A percentile compares a stretch with the other conserved stretches of the same genome.
phyloP scores from a whole-genome alignment of 805 yeast genomes.

The Candida insectorum region DNA sequence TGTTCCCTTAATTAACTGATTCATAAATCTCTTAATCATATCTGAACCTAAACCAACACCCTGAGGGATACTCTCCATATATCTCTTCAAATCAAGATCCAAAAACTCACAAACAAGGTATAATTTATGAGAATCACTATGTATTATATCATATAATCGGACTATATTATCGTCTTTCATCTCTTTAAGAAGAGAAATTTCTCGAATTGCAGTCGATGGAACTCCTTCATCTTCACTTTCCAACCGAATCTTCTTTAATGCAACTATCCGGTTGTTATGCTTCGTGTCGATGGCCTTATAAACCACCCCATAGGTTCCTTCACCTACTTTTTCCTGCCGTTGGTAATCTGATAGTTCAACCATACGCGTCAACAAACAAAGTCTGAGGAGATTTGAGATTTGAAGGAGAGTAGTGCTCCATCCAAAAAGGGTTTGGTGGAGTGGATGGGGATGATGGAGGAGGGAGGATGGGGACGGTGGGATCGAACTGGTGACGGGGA shows the following conservation, averaged over 20 bases:
- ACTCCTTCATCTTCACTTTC: slow-evolving; percentile 99
- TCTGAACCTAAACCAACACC: slow-evolving; percentile 87
- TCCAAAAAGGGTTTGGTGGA: no score
- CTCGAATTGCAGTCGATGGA: slow-evolving; percentile 96
- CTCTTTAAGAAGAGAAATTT: slow-evolving; percentile 90
- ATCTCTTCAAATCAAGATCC: slow-evolving; percentile 91
- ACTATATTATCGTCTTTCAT: slow-evolving; percentile 92
- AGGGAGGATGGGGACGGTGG: background rate
- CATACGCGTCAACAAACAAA: slow-evolving; percentile 48
- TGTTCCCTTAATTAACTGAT: slow-evolving; percentile 87
- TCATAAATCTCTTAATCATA: slow-evolving; percentile 89
- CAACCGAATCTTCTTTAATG: slow-evolving; percentile 88
- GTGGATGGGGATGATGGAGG: slow-evolving; percentile 1
- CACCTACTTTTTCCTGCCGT: slow-evolving; percentile 94
- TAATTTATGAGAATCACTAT: slow-evolving; percentile 87
- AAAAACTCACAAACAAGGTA: slow-evolving; percentile 91
- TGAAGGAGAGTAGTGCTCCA: background rate
- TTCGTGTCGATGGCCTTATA: slow-evolving; percentile 90
- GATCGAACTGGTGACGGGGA: slow-evolving; percentile 2
- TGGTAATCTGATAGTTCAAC: slow-evolving; percentile 90
- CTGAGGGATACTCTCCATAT: slow-evolving; percentile 92
- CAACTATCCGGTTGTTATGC: slow-evolving; percentile 91
- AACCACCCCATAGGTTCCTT: slow-evolving; percentile 97
- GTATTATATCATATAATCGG: slow-evolving; percentile 87
- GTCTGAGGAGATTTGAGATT: background rate